Conservation (phyloP, 345 rosid genomes). For the Acer saccharum region DNA sequence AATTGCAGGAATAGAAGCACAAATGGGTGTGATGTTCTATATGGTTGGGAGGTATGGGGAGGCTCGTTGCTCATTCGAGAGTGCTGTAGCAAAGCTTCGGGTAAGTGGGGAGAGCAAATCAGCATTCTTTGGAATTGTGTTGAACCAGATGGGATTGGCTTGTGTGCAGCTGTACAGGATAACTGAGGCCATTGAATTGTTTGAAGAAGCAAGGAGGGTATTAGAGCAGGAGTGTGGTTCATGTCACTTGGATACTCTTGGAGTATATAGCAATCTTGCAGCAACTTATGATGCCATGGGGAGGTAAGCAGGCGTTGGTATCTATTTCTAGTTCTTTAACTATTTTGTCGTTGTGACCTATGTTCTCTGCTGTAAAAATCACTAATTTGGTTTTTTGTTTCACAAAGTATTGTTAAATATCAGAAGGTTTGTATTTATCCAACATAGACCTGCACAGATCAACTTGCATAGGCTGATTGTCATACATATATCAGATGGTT, state of each 20-base stretch:
- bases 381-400: background rate
- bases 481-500: background rate
- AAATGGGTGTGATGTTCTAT: slow-evolving; percentile 58
- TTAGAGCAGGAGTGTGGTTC: slow-evolving; percentile 56
- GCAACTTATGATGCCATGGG: slow-evolving; percentile 69
- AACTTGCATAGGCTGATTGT: background rate
- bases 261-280: slow-evolving; percentile 61
- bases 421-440: background rate
- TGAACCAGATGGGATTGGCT: slow-evolving; percentile 66
- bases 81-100: slow-evolving; percentile 47
- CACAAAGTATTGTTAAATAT: background rate
- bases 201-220: slow-evolving; percentile 52
- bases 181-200: slow-evolving; percentile 53
- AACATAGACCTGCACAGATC: background rate
- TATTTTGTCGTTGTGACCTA: background rate
- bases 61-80: slow-evolving; percentile 39
- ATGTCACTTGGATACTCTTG: slow-evolving; percentile 53
- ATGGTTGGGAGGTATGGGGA: slow-evolving; percentile 55
- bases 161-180: slow-evolving; percentile 50
- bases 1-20: slow-evolving; percentile 62
- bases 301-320: slow-evolving; percentile 31
- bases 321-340: background rate
- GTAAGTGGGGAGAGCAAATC: slow-evolving; percentile 52
- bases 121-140: slow-evolving; percentile 50
- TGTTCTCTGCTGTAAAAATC: background rate